Base-by-base conservation (phyloP, 257 asterid genomes). In the Voacanga thouarsii region DNA sequence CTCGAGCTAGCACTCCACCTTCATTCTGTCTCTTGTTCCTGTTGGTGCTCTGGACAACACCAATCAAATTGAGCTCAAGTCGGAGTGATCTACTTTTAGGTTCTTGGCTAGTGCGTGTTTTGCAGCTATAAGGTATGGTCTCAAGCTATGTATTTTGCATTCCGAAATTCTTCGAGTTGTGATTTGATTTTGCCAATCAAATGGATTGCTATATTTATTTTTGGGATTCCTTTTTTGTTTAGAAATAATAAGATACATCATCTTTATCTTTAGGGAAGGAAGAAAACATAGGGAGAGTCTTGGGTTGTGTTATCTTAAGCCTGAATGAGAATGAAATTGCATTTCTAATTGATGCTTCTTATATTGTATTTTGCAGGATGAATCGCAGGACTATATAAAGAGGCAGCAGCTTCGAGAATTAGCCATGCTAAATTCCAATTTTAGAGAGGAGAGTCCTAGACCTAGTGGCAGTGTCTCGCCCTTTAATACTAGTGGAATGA, bases 401-500 rank as follows among this genome's bases (percentile, higher is more conserved):
- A 81, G 98, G 78, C 99, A 96, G 81, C 99, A 96, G 82, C 86
- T 96, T 73, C 99, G 97, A 43, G 99, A 96, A 85, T 90, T 96
- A 41, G 98, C 99, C 28, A 71, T 96, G 93, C 85, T 96, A 77
- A 96, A 96, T 85, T 96, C 99, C 56, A 92, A 89, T 77, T 88
- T 92, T 77, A 89, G 95, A 87, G 99, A 96, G 86, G 99, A 93
- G 83, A 92, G 97, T 78, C 99, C 98, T 9, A 97, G 99, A 72
- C 98, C 99, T 50, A 92, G 98, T 80, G 97, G 97, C 82, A 90
- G 98, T 23, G 89, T 91, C 71, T 96, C 99, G 6, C 97, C 97
- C 84, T 96, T 96, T 89, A 93, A 90, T 84, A 86, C 91, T 63
- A 89, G 92, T 67, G 97, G 97, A 79, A 89, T 92, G 98, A 96